phyloP scores from a whole-genome alignment of 2,329 filamentous ascomycete species.

The Aspergillus oerlinghausenensis region DNA sequence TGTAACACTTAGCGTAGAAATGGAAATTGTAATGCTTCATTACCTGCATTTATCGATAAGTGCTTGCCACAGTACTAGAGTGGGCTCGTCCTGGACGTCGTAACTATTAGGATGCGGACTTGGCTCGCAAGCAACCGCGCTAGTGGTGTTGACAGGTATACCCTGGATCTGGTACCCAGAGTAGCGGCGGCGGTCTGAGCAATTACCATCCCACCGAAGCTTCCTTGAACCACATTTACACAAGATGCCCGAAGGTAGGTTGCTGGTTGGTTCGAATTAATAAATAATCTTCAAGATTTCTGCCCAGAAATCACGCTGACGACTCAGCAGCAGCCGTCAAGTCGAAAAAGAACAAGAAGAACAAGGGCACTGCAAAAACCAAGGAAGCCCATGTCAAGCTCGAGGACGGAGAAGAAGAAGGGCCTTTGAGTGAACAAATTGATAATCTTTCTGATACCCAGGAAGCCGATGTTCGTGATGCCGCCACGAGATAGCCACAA shows the following conservation, averaged over 20 bases:
- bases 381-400: constrained; percentile 19
- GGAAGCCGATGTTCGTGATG: constrained; percentile 12
- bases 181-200: background rate
- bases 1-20: background rate
- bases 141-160: constrained; percentile 35
- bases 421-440: constrained; percentile 22
- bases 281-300: background rate
- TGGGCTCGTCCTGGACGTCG: background rate
- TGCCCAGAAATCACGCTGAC: constrained; percentile 10
- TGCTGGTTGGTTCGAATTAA: background rate
- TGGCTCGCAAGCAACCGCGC: constrained; percentile 18
- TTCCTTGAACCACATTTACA: background rate
- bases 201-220: background rate
- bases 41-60: background rate
- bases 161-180: constrained; percentile 8
- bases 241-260: constrained; percentile 22
- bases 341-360: constrained; percentile 57
- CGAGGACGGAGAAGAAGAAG: constrained; percentile 19
- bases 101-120: constrained; percentile 6
- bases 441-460: constrained; percentile 29
- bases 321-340: constrained; percentile 38
- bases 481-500: background rate
- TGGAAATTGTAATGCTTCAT: background rate
- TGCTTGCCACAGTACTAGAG: constrained; percentile 7
- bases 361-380: constrained; percentile 47